Conservation (phyloP, 192 early-diverging fungal genomes). For the Phycomyces nitens region DNA sequence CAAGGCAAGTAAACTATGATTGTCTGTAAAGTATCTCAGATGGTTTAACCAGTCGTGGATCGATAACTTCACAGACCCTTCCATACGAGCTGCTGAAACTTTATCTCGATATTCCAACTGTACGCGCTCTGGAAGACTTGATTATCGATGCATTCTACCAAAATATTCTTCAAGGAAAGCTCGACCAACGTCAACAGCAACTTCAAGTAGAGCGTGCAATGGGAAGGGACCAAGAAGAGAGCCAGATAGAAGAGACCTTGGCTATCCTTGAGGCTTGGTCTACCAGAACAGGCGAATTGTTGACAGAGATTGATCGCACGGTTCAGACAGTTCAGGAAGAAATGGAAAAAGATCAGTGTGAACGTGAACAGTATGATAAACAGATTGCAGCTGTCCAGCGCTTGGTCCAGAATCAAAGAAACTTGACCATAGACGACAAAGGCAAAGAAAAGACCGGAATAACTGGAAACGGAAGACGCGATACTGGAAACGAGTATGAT, state of each 20-base stretch:
- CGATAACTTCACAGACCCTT: no score
- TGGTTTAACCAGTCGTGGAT: no score
- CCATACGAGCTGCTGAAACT: constrained; percentile 59
- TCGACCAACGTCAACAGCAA: constrained; percentile 75
- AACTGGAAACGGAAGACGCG: not conserved
- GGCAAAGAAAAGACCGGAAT: not conserved
- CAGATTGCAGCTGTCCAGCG: not conserved
- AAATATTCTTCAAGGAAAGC: constrained; percentile 70
- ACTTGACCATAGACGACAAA: constrained; percentile 1
- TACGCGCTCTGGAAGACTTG: constrained; percentile 82
- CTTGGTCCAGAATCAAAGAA: not conserved
- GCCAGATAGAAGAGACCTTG: constrained; percentile 56
- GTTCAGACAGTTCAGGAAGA: constrained; percentile 26
- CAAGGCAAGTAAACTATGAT: constrained; percentile 46
- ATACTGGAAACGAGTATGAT: not conserved
- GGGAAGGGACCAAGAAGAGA: constrained; percentile 73
- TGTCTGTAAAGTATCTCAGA: no score
- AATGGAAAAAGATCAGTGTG: not conserved
- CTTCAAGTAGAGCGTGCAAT: constrained; percentile 79
- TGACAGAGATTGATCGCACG: constrained; percentile 49
- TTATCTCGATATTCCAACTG: constrained; percentile 70
- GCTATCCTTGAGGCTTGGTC: constrained; percentile 58
- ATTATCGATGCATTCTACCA: constrained; percentile 87
- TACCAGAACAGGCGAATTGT: constrained; percentile 50
- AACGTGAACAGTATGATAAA: not conserved